Conservation (phyloP, 306 rosid genomes). For the Cicer arietinum region DNA sequence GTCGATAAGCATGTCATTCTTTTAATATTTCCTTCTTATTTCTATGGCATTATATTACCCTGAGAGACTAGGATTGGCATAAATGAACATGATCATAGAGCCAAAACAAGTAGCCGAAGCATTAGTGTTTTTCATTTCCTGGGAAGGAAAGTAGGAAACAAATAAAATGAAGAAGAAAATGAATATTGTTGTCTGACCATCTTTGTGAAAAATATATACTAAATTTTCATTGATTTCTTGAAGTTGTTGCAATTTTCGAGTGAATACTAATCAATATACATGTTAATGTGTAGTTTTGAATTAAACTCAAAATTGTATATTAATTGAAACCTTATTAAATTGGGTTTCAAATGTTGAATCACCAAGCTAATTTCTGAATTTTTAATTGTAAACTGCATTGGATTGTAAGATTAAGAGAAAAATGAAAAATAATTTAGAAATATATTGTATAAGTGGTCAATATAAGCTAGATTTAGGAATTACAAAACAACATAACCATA, state of each 20-base stretch:
- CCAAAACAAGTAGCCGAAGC: constrained; percentile 41
- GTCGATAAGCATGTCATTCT: constrained; percentile 22
- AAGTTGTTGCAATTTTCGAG: constrained; percentile 37
- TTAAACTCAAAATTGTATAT: constrained; percentile 3
- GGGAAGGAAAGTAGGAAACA: constrained; percentile 24
- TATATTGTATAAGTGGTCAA: not conserved
- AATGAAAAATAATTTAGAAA: not conserved
- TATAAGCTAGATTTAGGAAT: not conserved
- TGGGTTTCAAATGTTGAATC: not conserved
- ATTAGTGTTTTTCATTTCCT: constrained; percentile 27
- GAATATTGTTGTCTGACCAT: constrained; percentile 31
- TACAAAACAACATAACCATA: not conserved
- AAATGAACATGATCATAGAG: constrained; percentile 34
- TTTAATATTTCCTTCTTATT: constrained; percentile 26
- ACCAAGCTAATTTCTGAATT: not conserved
- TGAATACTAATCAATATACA: constrained; percentile 49
- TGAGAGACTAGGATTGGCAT: not conserved
- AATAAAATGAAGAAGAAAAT: not conserved
- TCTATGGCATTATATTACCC: not conserved
- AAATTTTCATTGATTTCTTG: constrained; percentile 45
- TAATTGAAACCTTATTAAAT: not conserved
- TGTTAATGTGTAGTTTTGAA: constrained; percentile 35
- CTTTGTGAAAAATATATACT: constrained; percentile 30
- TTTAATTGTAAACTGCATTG: not conserved
- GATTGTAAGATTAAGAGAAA: not conserved